A percentile compares a stretch with the other conserved stretches of the same genome.
phyloP scores from a whole-genome alignment of 2,329 filamentous ascomycete genomes.

The Botrytis medusae region DNA sequence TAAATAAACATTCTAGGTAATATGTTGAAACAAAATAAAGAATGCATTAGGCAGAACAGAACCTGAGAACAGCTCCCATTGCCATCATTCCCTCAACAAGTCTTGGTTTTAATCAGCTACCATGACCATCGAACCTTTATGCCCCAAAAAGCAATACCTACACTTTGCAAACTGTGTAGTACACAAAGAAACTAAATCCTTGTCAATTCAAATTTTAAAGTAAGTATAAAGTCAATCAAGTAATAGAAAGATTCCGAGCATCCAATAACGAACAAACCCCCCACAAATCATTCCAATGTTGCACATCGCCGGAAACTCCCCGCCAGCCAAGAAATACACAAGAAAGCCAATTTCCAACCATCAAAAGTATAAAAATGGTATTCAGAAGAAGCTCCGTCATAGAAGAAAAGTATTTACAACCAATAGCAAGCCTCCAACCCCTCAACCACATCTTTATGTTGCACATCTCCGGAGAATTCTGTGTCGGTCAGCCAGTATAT shows the following conservation, averaged over 20 bases:
- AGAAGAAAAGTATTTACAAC: no score
- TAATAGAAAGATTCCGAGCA: background rate
- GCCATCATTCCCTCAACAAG: accelerated
- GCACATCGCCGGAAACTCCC: background rate
- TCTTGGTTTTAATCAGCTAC: accelerated
- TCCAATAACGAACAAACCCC: background rate
- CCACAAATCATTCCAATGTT: background rate
- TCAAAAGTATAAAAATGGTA: background rate
- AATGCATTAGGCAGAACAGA: background rate
- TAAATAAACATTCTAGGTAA: accelerated
- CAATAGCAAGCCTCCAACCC: no score
- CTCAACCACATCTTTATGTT: background rate
- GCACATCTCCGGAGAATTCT: background rate
- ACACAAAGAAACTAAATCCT: accelerated
- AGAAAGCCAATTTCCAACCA: background rate
- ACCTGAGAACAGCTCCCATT: accelerated
- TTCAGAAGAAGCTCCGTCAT: no score
- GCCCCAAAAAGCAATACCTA: background rate
- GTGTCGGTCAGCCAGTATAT: background rate
- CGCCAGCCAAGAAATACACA: background rate
- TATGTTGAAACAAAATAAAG: background rate
- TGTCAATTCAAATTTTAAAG: background rate
- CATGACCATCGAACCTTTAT: accelerated
- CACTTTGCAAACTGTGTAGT: accelerated
- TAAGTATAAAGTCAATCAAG: background rate